Percentiles rank a stretch among this genome's conserved stretches.
These are phyloP conservation scores for Monilinia laxa DNA, from an alignment of 2,329 filamentous ascomycete species.

Conservation along the genomic window DNA sequence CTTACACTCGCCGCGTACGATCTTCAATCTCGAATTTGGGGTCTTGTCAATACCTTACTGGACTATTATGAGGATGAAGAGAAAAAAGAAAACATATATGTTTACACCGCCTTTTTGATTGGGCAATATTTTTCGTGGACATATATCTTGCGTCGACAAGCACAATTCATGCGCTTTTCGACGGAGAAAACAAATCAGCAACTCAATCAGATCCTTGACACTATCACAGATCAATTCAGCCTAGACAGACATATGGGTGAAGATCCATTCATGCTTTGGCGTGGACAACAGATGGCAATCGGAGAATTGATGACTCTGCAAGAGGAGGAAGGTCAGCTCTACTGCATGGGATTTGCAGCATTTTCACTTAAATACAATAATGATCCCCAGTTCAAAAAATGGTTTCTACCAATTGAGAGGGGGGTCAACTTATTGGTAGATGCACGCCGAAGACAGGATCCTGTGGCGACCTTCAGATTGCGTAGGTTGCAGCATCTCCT, in stretches of 20 bases:
- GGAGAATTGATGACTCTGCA: constrained; percentile 34
- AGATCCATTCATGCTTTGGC: constrained; percentile 36
- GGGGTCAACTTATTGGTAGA: constrained; percentile 26
- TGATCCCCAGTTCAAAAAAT: constrained; percentile 27
- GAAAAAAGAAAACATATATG: constrained; percentile 31
- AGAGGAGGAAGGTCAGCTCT: constrained; percentile 31
- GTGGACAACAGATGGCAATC: constrained; percentile 37
- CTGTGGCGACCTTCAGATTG: constrained; percentile 28
- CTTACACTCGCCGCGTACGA: constrained; percentile 33
- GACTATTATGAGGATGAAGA: constrained; percentile 26
- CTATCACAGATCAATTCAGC: constrained; percentile 29
- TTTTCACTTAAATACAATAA: constrained; percentile 28
- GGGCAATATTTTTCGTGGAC: constrained; percentile 37
- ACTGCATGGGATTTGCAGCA: constrained; percentile 33
- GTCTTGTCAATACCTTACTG: constrained; percentile 31
- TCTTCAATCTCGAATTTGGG: constrained; percentile 33
- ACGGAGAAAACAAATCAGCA: constrained; percentile 33
- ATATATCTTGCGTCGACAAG: constrained; percentile 34
- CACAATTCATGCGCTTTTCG: constrained; percentile 34
- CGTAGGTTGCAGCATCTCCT: constrained; percentile 31
- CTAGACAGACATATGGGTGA: constrained; percentile 26
- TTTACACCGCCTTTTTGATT: constrained; percentile 35
- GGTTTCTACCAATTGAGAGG: constrained; percentile 30
- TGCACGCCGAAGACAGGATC: constrained; percentile 20
- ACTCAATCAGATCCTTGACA: constrained; percentile 29